Evolutionary conservation across 495 filamentous ascomycete genomes (phyloP).

Genomic region (Tuber indicum): DNA sequence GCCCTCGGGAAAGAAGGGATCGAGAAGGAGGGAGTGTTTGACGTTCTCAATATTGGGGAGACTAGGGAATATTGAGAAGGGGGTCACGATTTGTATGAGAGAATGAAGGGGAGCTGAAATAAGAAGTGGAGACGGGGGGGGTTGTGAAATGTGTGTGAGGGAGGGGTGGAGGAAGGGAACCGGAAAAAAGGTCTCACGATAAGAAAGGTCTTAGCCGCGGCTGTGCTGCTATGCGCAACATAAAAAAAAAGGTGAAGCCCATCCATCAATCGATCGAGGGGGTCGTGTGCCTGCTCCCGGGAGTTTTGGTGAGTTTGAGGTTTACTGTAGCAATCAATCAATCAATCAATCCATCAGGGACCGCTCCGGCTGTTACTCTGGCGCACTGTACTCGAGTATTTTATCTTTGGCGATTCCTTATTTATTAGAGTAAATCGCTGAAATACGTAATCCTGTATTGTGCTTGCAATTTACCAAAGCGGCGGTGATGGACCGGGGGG

Average conservation of each 20-base stretch:
- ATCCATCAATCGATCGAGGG: constrained; percentile 19
- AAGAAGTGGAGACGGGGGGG: neutral
- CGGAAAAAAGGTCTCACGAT: constrained; percentile 26
- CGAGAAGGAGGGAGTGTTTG: constrained; percentile 74
- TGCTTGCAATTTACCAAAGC: neutral
- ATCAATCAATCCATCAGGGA: neutral
- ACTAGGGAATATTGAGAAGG: constrained; percentile 60
- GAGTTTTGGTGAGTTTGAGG: constrained; percentile 16
- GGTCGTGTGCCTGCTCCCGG: constrained; percentile 27
- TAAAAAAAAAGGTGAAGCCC: neutral
- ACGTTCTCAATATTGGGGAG: constrained; percentile 81
- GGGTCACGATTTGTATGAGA: neutral
- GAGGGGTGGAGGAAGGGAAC: constrained; percentile 10
- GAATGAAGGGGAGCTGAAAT: constrained; percentile 11
- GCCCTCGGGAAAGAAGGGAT: constrained; percentile 67
- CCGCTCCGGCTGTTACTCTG: neutral
- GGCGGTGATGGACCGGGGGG: neutral
- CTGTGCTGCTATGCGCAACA: constrained; percentile 16
- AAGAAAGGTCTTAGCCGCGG: constrained; percentile 21
- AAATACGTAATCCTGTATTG: neutral
- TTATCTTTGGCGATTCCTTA: neutral
- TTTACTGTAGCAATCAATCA: constrained; percentile 24
- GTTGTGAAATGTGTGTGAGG: neutral
- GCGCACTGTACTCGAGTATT: neutral
- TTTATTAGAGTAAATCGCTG: neutral